Percentiles rank a stretch among this genome's conserved stretches.
Evolutionary conservation across 2,329 filamentous ascomycete genomes (phyloP).

Genomic region (Metarhizium guizhouense): DNA sequence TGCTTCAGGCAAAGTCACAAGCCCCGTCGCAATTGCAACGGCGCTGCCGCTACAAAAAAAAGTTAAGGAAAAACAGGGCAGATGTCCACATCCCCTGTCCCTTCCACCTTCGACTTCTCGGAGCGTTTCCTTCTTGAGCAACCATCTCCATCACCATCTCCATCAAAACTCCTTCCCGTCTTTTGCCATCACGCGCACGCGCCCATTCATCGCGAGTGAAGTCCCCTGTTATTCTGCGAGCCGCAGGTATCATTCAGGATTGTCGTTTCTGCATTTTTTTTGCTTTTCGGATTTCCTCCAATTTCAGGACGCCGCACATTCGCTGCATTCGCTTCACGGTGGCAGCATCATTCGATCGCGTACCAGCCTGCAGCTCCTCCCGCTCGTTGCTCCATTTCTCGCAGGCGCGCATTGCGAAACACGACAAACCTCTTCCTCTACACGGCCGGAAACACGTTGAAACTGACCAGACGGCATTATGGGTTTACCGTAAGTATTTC

Average conservation of each 20-base stretch:
- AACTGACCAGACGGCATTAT: slow-evolving; percentile 18
- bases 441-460: neutral
- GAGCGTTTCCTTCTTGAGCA: neutral
- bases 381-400: neutral
- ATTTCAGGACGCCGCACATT: neutral
- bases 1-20: neutral
- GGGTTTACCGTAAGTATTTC: slow-evolving; percentile 39
- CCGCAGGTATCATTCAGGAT: neutral
- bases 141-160: neutral
- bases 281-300: neutral
- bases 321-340: neutral
- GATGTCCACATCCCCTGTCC: neutral
- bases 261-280: neutral
- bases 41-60: neutral
- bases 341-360: neutral
- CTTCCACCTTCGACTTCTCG: neutral
- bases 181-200: neutral
- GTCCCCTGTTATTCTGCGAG: neutral
- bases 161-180: neutral
- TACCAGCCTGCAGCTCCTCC: neutral
- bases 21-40: neutral
- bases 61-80: neutral
- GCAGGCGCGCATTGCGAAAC: neutral
- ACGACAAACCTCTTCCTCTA: too few species aligned
- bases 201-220: neutral